These are phyloP conservation scores for Xylariomycetidae sp. DNA, from an alignment of 2,329 filamentous ascomycete species.

Conservation along the genomic window DNA sequence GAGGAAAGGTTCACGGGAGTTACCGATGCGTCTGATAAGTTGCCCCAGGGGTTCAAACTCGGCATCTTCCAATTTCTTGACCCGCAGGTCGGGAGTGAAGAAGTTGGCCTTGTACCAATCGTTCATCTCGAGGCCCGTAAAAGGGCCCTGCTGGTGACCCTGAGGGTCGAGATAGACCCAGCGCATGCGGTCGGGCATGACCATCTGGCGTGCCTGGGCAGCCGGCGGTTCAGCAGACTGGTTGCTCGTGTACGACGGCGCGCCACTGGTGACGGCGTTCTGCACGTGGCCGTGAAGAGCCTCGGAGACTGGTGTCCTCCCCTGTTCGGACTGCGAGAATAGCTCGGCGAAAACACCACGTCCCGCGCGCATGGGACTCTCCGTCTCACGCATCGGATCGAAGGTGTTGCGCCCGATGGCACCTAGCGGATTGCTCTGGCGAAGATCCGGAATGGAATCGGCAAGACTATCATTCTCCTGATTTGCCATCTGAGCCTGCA, in stretches of 20 bases:
- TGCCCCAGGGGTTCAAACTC: constrained; percentile 96
- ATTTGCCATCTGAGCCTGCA: constrained; percentile 86
- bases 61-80: constrained; percentile 88
- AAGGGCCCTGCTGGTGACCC: constrained; percentile 87
- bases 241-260: constrained; percentile 28
- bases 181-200: constrained; percentile 98
- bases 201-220: constrained; percentile 80
- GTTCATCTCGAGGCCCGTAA: constrained; percentile 97
- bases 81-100: constrained; percentile 89
- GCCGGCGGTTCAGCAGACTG: constrained; percentile 47
- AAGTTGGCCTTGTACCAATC: constrained; percentile 99
- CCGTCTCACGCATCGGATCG: constrained; percentile 50
- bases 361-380: constrained; percentile 54
- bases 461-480: constrained; percentile 60
- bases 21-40: constrained; percentile 90
- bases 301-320: constrained; percentile 29
- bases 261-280: constrained; percentile 22
- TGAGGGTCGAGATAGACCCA: constrained; percentile 98
- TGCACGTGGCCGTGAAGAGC: constrained; percentile 20
- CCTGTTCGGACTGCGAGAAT: constrained; percentile 35
- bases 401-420: constrained; percentile 63
- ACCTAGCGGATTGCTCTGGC: constrained; percentile 58
- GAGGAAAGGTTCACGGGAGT: constrained; percentile 94
- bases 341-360: constrained; percentile 53
- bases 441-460: constrained; percentile 55